Base-by-base conservation (phyloP, 2,329 filamentous ascomycete genomes). In the Exophiala oligosperma region DNA sequence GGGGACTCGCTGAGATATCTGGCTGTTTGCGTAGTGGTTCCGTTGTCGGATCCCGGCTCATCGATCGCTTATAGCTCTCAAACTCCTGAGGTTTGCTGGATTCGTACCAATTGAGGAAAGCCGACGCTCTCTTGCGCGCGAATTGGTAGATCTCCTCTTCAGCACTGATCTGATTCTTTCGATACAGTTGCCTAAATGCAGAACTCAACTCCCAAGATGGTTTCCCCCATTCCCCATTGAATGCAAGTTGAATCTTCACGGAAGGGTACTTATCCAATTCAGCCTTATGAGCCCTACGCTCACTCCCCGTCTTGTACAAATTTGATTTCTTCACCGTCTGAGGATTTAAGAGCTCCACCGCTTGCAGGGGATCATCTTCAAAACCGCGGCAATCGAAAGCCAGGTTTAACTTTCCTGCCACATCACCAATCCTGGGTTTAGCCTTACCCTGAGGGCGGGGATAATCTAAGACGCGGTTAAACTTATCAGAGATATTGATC, bases 261-360 rank as follows among this genome's bases (percentile, higher is more conserved):
- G 46, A 24, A 29, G n/a, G 56, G 41, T 46, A 53, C 57, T 26
- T 59, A 17, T 43, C 21, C 23, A 46, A 29, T 7, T 28, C 26
- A 28, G 26, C 7, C 11, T 9, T 24, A 2, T 9, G 7, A 28
- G 23, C 47, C 29, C 28, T 21, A 17, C 47, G 47, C 17, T 21
- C 23, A 17, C 29, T 49, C 21, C 9, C n/a, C 17, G 47, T 49
- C 9, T 14, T 49, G 9, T 26, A 17, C 23, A 17, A 21, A 28
- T 49, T 28, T 21, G 47, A 21, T 29, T 49, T 21, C 28, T 49
- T 49, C 7, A 49, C 47, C 28, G 23, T 49, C 47, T 49, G 23
- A 29, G 47, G 47, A 29, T 49, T 49, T 17, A 49, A 37, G 29
- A 49, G 47, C 29, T 49, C 47, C n/a, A 28, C 47, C 17, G 47